These are phyloP conservation scores for Suhomyces tanzawaensis DNA, from an alignment of 805 yeast genomes.

Conservation along the genomic window DNA sequence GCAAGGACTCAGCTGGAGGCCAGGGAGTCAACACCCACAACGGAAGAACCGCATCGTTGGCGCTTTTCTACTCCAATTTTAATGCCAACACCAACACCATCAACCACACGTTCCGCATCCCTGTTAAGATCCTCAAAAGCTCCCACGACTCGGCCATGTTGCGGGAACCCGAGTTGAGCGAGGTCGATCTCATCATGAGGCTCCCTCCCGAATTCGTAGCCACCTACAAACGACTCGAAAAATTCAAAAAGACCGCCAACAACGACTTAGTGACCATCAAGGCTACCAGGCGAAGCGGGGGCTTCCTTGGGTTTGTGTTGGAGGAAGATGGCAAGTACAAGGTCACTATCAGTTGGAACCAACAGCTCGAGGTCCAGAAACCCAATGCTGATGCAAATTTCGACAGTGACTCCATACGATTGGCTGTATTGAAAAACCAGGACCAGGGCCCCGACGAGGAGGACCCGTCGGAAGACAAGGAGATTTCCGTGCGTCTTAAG, in stretches of 20 bases:
- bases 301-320: slow-evolving; percentile 50
- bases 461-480: slow-evolving; percentile 31
- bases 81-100: slow-evolving; percentile 43
- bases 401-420: slow-evolving; percentile 23
- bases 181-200: slow-evolving; percentile 56
- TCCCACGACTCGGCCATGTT: slow-evolving; percentile 50
- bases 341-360: slow-evolving; percentile 61
- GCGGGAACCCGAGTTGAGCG: slow-evolving; percentile 59
- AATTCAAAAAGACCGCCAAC: slow-evolving; percentile 51
- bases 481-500: slow-evolving; percentile 50
- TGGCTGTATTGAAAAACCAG: slow-evolving; percentile 12
- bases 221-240: slow-evolving; percentile 60
- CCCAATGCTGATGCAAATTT: slow-evolving; percentile 17
- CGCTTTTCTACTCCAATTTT: slow-evolving; percentile 52
- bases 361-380: slow-evolving; percentile 44
- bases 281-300: slow-evolving; percentile 45
- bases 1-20: slow-evolving; percentile 32
- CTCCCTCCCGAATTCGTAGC: slow-evolving; percentile 48
- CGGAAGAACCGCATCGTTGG: slow-evolving; percentile 50
- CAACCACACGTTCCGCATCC: slow-evolving; percentile 66
- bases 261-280: slow-evolving; percentile 48
- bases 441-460: slow-evolving; percentile 14
- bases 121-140: slow-evolving; percentile 60
- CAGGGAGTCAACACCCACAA: slow-evolving; percentile 21
- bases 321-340: slow-evolving; percentile 53